These are phyloP conservation scores for Aspergillus pseudotamarii DNA, from an alignment of 2,329 filamentous ascomycete species.

Conservation along the genomic window DNA sequence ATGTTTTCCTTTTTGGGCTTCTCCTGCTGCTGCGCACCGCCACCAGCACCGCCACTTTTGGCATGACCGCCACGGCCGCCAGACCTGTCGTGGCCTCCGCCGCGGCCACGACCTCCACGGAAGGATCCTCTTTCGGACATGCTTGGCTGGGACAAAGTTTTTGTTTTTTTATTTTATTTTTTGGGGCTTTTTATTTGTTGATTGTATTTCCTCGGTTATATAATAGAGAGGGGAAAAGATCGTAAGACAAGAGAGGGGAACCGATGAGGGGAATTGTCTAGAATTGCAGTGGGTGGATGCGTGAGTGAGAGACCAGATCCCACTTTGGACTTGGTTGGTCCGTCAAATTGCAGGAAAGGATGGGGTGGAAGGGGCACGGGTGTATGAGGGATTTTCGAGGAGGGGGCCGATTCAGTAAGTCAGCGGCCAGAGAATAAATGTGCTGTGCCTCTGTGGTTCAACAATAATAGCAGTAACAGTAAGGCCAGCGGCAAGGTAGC, in stretches of 20 bases:
- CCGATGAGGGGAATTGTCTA: conserved; percentile 10
- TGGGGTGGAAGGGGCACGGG: conserved; percentile 16
- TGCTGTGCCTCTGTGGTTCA: background rate
- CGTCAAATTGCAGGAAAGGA: conserved; percentile 5
- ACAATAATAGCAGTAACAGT: conserved; percentile 1
- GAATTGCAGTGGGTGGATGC: background rate
- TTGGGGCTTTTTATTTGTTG: background rate
- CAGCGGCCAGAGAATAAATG: conserved; percentile 11
- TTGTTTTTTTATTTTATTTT: background rate
- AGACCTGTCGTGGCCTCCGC: conserved; percentile 45
- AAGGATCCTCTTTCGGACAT: conserved; percentile 56
- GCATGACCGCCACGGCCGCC: conserved; percentile 47
- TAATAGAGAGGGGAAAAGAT: conserved; percentile 2
- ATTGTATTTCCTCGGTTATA: conserved; percentile 9
- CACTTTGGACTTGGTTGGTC: conserved; percentile 6
- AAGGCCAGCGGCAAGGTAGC: background rate
- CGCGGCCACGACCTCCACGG: conserved; percentile 53
- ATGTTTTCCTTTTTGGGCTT: conserved; percentile 98
- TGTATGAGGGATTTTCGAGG: conserved; percentile 30
- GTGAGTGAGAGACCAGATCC: conserved; percentile 3
- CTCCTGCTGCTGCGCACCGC: conserved; percentile 61
- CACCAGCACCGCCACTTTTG: conserved; percentile 53
- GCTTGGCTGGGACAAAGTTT: conserved; percentile 15
- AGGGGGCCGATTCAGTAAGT: conserved; percentile 10
- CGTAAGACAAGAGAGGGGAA: conserved; percentile 12